Percentiles rank a stretch among this genome's conserved stretches.
phyloP scores from a whole-genome alignment of 306 rosid genomes.

The Purshia tridentata region DNA sequence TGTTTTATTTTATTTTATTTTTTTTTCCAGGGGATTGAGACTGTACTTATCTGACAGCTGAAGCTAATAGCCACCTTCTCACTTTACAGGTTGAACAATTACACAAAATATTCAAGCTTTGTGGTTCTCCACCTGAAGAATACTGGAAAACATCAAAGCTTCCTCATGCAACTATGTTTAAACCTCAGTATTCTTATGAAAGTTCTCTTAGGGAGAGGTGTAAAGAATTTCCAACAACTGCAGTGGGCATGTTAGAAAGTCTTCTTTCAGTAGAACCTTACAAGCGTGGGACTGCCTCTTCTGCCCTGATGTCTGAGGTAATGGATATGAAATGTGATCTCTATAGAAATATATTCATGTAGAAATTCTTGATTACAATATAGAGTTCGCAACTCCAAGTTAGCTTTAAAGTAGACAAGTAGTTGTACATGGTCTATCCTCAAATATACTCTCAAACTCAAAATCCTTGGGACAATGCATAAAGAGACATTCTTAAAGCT shows the following conservation, averaged over 20 bases:
- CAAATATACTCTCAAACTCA: background rate
- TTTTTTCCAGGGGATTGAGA: too few species aligned
- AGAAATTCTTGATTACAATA: background rate
- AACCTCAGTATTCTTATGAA: constrained; percentile 73
- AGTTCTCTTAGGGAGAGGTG: constrained; percentile 66
- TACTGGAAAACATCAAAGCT: constrained; percentile 79
- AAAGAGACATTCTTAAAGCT: constrained; percentile 8
- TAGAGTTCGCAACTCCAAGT: too few species aligned
- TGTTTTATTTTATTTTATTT: too few species aligned
- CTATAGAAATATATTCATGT: background rate
- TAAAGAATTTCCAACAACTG: constrained; percentile 52
- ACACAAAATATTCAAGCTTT: constrained; percentile 89
- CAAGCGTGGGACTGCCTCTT: constrained; percentile 83
- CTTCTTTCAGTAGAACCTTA: constrained; percentile 68
- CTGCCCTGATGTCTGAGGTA: constrained; percentile 90
- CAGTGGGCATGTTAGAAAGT: constrained; percentile 62
- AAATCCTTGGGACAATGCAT: constrained; percentile 1
- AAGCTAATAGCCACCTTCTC: background rate
- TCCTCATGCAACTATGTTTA: constrained; percentile 89
- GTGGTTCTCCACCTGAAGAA: constrained; percentile 92
- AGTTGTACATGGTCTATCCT: too few species aligned
- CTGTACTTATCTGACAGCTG: background rate
- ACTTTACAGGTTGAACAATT: constrained; percentile 80
- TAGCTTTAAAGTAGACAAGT: too few species aligned
- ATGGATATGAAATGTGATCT: background rate